Conservation (phyloP, 2,329 filamentous ascomycete species). For the Colletotrichum cuscutae region DNA sequence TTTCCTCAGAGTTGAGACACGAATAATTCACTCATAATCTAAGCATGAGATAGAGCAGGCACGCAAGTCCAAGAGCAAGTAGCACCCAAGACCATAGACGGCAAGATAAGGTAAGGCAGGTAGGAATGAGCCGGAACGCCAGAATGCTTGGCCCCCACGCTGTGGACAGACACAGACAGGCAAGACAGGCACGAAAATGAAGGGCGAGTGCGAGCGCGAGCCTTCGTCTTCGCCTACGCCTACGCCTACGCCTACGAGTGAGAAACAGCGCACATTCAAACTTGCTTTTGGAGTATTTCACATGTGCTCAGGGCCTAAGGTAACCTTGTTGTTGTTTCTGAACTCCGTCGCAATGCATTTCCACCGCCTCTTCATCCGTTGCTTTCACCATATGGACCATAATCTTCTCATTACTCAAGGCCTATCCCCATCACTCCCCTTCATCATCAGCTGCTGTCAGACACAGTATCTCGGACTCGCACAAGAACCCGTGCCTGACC, state of each 20-base stretch:
- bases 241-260: too few relatives aligned
- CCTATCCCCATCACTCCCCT: neutral
- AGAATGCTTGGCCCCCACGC: neutral
- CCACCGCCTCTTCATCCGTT: neutral
- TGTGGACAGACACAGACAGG: neutral
- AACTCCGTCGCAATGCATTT: constrained; percentile 21
- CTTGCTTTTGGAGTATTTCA: neutral
- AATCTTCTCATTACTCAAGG: neutral
- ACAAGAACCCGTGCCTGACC: constrained; percentile 1
- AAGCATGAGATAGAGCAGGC: neutral
- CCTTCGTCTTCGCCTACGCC: too few relatives aligned
- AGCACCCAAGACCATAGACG: neutral
- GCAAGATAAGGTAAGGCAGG: neutral
- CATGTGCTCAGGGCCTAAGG: neutral
- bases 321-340: constrained; percentile 14
- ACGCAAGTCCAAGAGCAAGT: too few relatives aligned
- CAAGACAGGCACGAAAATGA: neutral
- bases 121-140: neutral
- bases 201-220: neutral
- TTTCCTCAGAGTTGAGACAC: neutral
- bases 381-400: neutral
- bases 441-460: neutral
- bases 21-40: too few relatives aligned
- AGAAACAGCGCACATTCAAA: neutral
- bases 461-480: neutral